Base-by-base conservation (phyloP, 352 stramenopile genomes). In the Phytophthora pseudosyringae region DNA sequence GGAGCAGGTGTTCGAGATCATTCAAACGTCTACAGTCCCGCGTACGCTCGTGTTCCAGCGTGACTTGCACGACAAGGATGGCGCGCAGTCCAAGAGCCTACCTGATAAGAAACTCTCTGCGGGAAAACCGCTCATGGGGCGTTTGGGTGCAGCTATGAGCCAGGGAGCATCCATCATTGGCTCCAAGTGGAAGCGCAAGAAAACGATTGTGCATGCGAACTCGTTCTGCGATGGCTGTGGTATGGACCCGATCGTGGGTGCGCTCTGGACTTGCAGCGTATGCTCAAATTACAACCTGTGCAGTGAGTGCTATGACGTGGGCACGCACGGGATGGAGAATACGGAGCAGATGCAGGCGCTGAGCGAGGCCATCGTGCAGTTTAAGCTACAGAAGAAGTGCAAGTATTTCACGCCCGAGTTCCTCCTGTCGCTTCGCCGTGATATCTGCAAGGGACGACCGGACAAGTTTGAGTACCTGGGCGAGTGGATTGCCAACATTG, bases 391-490 rank as follows among this genome's bases (percentile, higher is more conserved):
- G 64, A 88, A 90, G 60, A 79, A 83, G 61, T 94, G 84, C 74
- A 93, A 91, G 63, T 65, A 74, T 12, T 90, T 94, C 47, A 90
- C 80, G n/a, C 64, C 67, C 28, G 82, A 91, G 59, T 92, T 94
- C 36, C 60, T 94, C 4, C 45, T 87, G 5, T 91, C 85, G 18
- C 80, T 94, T 29, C 83, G 78, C 7, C 78, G 76, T 1, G 86
- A 94, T 70, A 83, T 94, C 29, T 94, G 86, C 73, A 94, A 94
- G 61, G 79, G 77, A 49, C 71, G 84, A 33, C 75, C 83, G 0
- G 83, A 91, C 73, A 94, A 94, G 69, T 90, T 94, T 52, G 80
- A 94, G 64, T 92, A 94, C 56, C 66, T 94, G 39, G 84, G 86
- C 28, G 75, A 78, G 28, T 94, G 86, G 86, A 90, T 94, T 71